A percentile compares a stretch with the other conserved stretches of the same genome.
phyloP scores from a whole-genome alignment of 768 basidiomycete species.

The Boletales sp. region DNA sequence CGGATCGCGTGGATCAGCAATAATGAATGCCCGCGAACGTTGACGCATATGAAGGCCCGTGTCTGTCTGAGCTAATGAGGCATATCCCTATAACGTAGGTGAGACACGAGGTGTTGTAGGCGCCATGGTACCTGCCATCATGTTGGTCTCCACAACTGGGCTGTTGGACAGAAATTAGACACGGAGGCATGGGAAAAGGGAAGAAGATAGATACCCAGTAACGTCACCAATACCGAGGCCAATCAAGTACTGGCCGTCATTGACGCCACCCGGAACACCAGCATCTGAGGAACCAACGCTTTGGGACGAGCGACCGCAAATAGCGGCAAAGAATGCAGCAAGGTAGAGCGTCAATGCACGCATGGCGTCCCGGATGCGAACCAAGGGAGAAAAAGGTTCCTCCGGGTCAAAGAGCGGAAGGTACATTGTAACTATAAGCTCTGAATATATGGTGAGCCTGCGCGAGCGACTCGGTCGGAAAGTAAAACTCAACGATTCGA shows the following conservation, averaged over 20 bases:
- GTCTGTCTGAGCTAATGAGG: slow-evolving; percentile 58
- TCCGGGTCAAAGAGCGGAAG: slow-evolving; percentile 17
- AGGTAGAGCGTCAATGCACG: slow-evolving; percentile 40
- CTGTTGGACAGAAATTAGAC: slow-evolving; percentile 28
- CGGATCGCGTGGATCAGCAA: slow-evolving; percentile 43
- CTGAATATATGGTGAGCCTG: too few relatives aligned
- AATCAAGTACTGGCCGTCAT: slow-evolving; percentile 20
- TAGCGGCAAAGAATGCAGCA: slow-evolving; percentile 38
- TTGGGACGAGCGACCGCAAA: slow-evolving; percentile 26
- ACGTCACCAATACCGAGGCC: slow-evolving; percentile 56
- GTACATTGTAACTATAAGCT: slow-evolving; percentile 10
- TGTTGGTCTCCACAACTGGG: slow-evolving; percentile 78
- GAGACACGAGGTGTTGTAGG: neutral
- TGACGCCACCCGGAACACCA: neutral
- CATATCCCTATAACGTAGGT: slow-evolving; percentile 53
- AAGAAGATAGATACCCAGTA: slow-evolving; percentile 51
- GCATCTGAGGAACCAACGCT: neutral
- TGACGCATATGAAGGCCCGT: slow-evolving; percentile 79
- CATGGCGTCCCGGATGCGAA: slow-evolving; percentile 37
- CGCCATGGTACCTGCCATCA: slow-evolving; percentile 52
- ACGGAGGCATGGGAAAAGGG: neutral
- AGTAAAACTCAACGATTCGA: too few relatives aligned
- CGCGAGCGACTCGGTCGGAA: too few relatives aligned
- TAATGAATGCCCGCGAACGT: slow-evolving; percentile 71
- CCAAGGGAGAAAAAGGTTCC: slow-evolving; percentile 14